Base-by-base conservation (phyloP, 495 filamentous ascomycete genomes). In the Penicillium manginii region DNA sequence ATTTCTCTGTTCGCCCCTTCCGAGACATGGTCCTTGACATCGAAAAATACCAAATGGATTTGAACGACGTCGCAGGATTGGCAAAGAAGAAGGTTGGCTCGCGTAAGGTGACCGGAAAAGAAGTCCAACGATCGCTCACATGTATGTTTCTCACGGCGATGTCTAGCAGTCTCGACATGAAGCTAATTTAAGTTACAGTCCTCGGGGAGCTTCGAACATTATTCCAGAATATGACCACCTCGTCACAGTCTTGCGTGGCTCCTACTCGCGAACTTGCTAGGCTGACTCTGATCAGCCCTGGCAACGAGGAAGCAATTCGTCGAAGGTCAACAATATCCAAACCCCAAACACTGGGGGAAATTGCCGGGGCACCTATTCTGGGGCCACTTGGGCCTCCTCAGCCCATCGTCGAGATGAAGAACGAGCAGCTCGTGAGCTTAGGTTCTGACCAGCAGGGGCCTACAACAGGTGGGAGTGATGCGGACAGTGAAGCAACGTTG, bases 1-100 rank as follows among this genome's bases (percentile, higher is more conserved):
- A 96, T 68, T 97, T 94, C 68, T 92, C 92, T 1, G 83, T 99
- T 40, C 88, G 85, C 52, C 87, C 91, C 7, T 82, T 96, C 37
- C 85, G 93, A 29, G 82, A 96, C 15, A 83, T 98, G 67, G 86
- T 96, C 4, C 73, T 96, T 49, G 76, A 89, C 33, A 87, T 88
- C 57, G 85, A 96, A 33, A 72, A 83, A 32, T 82, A 85, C 54
- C 83, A 85, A 57, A 85, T 90, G 71, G 84, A 86, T 21, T 60
- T 87, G 18, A 82, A 81, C 37, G 84, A 87, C 39, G 80, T 51
- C 33, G 10, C 85, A 33, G 80, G 72, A 3, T 61, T 93, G 18
- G 72, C 71, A 42, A 74, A 75, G 18, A 89, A 92, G 60, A 80
- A 85, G 32, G 88, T 93, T 50, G 89, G 89, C 22, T 80, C 83